These are phyloP conservation scores for Bullera alba DNA, from an alignment of 768 basidiomycete species.

Conservation along the genomic window DNA sequence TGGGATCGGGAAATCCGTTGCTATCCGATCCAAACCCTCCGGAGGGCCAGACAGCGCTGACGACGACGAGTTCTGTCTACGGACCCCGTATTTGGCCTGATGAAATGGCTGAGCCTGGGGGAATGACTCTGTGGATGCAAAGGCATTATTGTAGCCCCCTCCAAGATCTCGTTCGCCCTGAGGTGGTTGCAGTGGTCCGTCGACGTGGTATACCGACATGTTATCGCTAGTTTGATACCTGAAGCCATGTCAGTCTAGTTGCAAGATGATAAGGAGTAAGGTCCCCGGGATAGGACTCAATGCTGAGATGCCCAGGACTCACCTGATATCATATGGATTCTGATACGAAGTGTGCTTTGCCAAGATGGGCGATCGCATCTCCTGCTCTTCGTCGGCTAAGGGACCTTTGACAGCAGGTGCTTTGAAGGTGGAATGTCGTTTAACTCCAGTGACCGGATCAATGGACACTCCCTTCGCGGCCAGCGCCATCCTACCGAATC, in stretches of 20 bases:
- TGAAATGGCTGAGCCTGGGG: constrained; percentile 7
- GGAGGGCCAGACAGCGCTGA: no score
- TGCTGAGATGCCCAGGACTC: constrained; percentile 7
- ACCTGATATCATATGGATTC: constrained; percentile 33
- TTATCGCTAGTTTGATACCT: constrained; percentile 22
- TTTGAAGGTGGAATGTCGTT: constrained; percentile 8
- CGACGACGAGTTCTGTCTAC: no score
- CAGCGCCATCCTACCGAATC: constrained; percentile 15
- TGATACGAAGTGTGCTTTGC: constrained; percentile 13
- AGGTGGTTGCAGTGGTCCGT: constrained; percentile 1
- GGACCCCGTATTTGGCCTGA: no score
- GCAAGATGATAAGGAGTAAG: background rate
- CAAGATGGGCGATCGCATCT: constrained; percentile 24
- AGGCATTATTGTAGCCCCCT: constrained; percentile 11
- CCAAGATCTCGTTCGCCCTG: constrained; percentile 16
- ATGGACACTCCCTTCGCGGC: constrained; percentile 22
- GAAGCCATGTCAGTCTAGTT: background rate
- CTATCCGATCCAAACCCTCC: no score
- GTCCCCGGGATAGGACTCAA: background rate
- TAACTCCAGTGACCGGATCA: constrained; percentile 2
- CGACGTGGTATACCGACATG: constrained; percentile 29
- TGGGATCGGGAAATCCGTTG: no score
- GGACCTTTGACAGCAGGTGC: constrained; percentile 1
- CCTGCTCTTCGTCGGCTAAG: constrained; percentile 15
- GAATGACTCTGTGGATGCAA: constrained; percentile 4